Percentiles rank a stretch among this genome's conserved stretches.
Conservation (phyloP, 2,329 filamentous ascomycete genomes). For the Ophiocordyceps camponoti-saundersi region DNA sequence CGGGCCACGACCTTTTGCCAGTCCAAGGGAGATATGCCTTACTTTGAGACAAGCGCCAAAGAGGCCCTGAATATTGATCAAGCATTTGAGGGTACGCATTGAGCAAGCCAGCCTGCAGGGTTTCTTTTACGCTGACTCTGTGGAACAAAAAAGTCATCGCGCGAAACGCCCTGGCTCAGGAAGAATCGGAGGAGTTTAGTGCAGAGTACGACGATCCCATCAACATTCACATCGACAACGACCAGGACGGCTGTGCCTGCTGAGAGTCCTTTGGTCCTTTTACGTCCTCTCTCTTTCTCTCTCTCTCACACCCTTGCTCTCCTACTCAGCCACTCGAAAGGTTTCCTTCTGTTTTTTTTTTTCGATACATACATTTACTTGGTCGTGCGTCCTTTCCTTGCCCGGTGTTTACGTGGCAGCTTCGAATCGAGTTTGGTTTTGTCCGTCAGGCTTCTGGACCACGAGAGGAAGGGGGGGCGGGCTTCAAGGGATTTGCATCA, state of each 20-base stretch:
- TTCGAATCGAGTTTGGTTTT: conserved; percentile 1
- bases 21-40: conserved; percentile 91
- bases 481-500: not conserved
- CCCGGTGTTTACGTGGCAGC: not conserved
- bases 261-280: conserved; percentile 23
- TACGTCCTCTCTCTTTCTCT: not conserved
- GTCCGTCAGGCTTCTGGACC: conserved; percentile 1
- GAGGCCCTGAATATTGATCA: conserved; percentile 96
- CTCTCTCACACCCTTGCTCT: not conserved
- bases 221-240: conserved; percentile 92
- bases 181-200: conserved; percentile 95
- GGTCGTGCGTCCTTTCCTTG: not conserved
- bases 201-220: conserved; percentile 96
- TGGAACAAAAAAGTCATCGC: conserved; percentile 56
- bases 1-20: conserved; percentile 95
- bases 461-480: not conserved
- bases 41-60: conserved; percentile 98
- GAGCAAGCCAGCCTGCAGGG: not conserved
- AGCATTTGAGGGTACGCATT: conserved; percentile 43
- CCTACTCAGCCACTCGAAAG: no score
- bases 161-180: conserved; percentile 84
- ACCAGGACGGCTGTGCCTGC: conserved; percentile 85
- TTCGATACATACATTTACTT: not conserved
- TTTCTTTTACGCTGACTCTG: not conserved
- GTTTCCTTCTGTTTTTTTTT: not conserved